Percentiles rank a stretch among this genome's conserved stretches.
These are phyloP conservation scores for Ceratobasidium sp. DNA, from an alignment of 1,284 basidiomycete species.

Conservation along the genomic window DNA sequence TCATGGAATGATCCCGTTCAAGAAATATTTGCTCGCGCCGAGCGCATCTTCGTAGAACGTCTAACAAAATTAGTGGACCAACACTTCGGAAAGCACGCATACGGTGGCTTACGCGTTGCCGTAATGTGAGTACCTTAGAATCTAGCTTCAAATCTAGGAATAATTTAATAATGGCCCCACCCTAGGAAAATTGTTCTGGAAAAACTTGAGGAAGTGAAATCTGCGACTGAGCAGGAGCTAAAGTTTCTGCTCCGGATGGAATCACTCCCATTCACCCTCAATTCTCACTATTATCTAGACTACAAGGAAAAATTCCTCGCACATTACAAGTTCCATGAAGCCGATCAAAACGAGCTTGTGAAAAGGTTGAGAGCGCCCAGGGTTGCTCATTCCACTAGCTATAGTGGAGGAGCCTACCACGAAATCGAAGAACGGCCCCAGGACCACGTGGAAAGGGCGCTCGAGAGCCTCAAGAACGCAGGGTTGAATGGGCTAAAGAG, in stretches of 20 bases:
- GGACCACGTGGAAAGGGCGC: conserved; percentile 16
- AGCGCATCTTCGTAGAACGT: conserved; percentile 39
- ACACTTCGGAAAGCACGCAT: conserved; percentile 39
- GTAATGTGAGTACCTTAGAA: conserved; percentile 36
- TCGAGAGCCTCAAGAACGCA: conserved; percentile 14
- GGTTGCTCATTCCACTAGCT: not conserved
- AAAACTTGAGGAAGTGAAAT: conserved; percentile 19
- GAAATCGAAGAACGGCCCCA: not conserved
- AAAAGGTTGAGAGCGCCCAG: not conserved
- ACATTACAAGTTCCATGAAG: conserved; percentile 37
- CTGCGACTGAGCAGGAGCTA: conserved; percentile 23
- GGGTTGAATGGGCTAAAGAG: conserved; percentile 30
- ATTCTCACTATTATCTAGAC: conserved; percentile 44
- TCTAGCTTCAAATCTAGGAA: not conserved
- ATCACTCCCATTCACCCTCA: conserved; percentile 44
- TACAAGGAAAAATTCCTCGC: conserved; percentile 43
- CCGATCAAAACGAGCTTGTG: conserved; percentile 4
- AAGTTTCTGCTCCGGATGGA: conserved; percentile 38
- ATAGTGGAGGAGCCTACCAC: not conserved
- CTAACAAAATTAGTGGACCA: conserved; percentile 27
- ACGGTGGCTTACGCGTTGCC: conserved; percentile 35
- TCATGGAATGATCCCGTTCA: conserved; percentile 36
- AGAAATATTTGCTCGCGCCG: conserved; percentile 31
- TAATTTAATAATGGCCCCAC: not conserved
- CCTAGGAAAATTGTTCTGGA: conserved; percentile 33